Base-by-base conservation (phyloP, 208 protist genomes). In the Trypanosomatidae sp. region DNA sequence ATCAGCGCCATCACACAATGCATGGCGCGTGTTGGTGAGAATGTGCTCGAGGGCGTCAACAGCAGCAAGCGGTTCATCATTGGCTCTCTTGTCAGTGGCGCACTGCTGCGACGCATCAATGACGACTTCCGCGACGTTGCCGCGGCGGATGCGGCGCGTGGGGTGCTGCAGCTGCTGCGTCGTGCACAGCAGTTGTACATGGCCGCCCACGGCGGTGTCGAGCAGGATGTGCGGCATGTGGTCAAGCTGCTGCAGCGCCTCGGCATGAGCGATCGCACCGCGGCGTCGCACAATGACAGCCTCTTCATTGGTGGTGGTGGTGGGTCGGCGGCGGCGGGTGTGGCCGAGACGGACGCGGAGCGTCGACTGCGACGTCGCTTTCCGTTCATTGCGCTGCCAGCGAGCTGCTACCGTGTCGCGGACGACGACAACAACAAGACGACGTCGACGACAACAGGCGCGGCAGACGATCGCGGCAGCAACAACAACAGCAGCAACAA, bases 51-150 rank as follows among this genome's bases (percentile, higher is more conserved):
- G 13, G 67, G 67, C 18, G 53, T 76, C 1, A 76, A 76, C 63
- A 76, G 67, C 45, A 76, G 67, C 55, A 70, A 67, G 39, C 67
- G 67, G 43, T 76, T 76, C 43, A 71, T 76, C 20, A 71, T 76
- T 37, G 67, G 67, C 28, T 69, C 67, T 2, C 48, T 76, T 2
- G 67, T 76, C 10, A 71, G 67, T 22, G 57, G 56, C 15, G 38
- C 26, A 15, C 47, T 76, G 21, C 67, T 76, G 18, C 42, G 40
- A 6, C 50, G 62, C 4, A 43, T 76, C 26, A 41, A 67, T 44
- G 16, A 35, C 11, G 67, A 76, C 59, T 66, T 62, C 32, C 48
- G 38, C 4, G 61, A 76, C 5, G 32, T 76, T 27, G 61, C 67
- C 20, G 15, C 21, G 19, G 30, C 49, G 33, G 67, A 76, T 23